phyloP scores from a whole-genome alignment of 2,329 filamentous ascomycete genomes.

The Huntiella abstrusa region DNA sequence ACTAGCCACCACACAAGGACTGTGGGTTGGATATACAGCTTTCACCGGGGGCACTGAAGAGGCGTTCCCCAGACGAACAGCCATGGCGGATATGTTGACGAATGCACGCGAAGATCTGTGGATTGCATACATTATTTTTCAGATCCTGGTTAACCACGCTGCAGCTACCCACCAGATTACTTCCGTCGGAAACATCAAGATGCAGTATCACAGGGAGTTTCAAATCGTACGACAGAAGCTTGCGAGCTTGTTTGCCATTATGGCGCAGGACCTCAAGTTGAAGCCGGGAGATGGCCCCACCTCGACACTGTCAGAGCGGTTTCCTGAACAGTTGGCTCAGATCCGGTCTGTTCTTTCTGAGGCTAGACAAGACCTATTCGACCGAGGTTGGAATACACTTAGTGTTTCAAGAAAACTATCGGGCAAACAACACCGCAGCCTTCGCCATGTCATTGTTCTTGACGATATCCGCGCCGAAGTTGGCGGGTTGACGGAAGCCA shows the following conservation, averaged over 20 bases:
- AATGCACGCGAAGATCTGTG: constrained; percentile 9
- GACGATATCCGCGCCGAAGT: background rate
- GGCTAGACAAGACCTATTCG: background rate
- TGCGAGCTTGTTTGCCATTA: constrained; percentile 4
- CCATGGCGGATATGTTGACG: constrained; percentile 6
- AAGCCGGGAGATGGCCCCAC: background rate
- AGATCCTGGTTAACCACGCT: constrained; percentile 4
- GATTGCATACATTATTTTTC: constrained; percentile 8
- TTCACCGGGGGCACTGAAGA: constrained; percentile 1
- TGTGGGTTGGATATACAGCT: constrained; percentile 8
- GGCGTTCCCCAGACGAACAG: constrained; percentile 4
- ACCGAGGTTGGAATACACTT: constrained; percentile 6
- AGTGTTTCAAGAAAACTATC: background rate
- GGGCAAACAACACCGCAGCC: background rate
- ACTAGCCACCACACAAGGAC: constrained; percentile 5
- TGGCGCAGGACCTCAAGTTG: constrained; percentile 3
- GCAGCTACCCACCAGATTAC: background rate
- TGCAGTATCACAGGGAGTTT: constrained; percentile 10
- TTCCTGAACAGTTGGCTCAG: background rate
- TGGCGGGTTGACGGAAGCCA: constrained; percentile 4
- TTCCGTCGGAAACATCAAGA: background rate
- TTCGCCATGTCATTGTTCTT: background rate
- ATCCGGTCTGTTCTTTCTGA: background rate
- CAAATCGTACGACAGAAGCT: background rate
- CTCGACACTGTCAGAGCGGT: background rate